These are phyloP conservation scores for Scheffersomyces titani DNA, from an alignment of 1,139 yeast genomes.

Conservation along the genomic window DNA sequence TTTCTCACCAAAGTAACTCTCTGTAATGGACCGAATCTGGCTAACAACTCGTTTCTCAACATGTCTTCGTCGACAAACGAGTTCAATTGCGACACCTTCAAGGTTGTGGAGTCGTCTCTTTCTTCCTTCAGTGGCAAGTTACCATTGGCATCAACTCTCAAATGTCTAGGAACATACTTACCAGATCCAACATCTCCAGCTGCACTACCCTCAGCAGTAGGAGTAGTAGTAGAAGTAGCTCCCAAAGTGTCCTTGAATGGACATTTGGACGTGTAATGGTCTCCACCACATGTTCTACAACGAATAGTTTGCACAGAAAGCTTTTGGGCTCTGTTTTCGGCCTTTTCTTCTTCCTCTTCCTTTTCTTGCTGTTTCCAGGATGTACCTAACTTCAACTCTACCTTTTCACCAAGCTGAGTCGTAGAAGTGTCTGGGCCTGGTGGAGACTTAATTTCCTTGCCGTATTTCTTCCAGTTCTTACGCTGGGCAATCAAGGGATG, in stretches of 20 bases:
- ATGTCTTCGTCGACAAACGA: slow-evolving; percentile 82
- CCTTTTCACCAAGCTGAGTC: slow-evolving; percentile 88
- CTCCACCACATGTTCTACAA: slow-evolving; percentile 94
- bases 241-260: slow-evolving; percentile 93
- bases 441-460: slow-evolving; percentile 72
- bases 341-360: slow-evolving; percentile 59
- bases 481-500: slow-evolving; percentile 75
- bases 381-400: slow-evolving; percentile 66
- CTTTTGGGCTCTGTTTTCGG: slow-evolving; percentile 35
- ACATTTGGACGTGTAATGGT: slow-evolving; percentile 93
- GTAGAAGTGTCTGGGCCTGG: slow-evolving; percentile 89
- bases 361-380: slow-evolving; percentile 71
- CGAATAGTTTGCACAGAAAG: slow-evolving; percentile 42
- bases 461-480: slow-evolving; percentile 79
- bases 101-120: slow-evolving; percentile 84
- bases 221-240: slow-evolving; percentile 38
- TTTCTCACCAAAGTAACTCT: slow-evolving; percentile 87
- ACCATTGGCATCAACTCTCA: slow-evolving; percentile 63
- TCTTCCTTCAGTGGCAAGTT: slow-evolving; percentile 55
- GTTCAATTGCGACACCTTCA: slow-evolving; percentile 91
- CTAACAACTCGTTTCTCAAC: slow-evolving; percentile 71
- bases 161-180: slow-evolving; percentile 78
- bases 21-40: slow-evolving; percentile 70
- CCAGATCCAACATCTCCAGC: slow-evolving; percentile 36
- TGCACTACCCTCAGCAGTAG: slow-evolving; percentile 33